These are phyloP conservation scores for Akebia trifoliata DNA, from an alignment of 164 flowering plant genomes.

Conservation along the genomic window DNA sequence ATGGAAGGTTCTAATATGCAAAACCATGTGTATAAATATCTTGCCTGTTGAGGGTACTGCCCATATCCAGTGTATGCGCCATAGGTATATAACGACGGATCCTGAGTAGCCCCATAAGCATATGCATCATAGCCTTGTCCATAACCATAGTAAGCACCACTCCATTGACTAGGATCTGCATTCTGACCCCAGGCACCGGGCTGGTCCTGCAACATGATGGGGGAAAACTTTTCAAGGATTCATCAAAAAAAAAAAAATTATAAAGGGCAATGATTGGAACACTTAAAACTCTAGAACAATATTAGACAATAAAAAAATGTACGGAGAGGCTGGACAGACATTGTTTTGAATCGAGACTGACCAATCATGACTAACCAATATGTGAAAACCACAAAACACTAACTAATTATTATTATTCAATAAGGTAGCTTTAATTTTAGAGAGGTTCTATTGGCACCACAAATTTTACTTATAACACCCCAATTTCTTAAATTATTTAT, in stretches of 20 bases:
- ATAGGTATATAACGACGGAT: constrained; percentile 79
- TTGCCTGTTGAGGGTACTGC: constrained; percentile 85
- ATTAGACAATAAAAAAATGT: neutral
- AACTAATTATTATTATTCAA: too few relatives aligned
- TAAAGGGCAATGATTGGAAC: neutral
- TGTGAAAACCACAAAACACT: neutral
- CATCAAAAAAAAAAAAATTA: neutral
- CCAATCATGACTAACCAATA: neutral
- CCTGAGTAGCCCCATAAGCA: constrained; percentile 75
- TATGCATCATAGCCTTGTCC: constrained; percentile 95
- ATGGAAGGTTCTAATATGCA: constrained; percentile 4
- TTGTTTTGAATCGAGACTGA: neutral
- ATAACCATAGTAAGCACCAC: constrained; percentile 79
- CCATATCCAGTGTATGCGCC: constrained; percentile 79
- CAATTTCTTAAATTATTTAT: too few relatives aligned
- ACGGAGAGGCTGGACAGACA: neutral
- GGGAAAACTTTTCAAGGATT: constrained; percentile 5
- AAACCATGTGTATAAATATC: constrained; percentile 9
- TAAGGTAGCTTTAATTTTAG: too few relatives aligned
- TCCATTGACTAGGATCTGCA: constrained; percentile 78
- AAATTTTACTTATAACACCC: too few relatives aligned
- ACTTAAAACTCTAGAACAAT: neutral
- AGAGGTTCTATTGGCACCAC: too few relatives aligned
- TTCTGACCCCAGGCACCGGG: constrained; percentile 67
- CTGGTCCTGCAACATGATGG: constrained; percentile 49